Percentiles rank a stretch among this genome's conserved stretches.
phyloP scores from a whole-genome alignment of 192 early-diverging fungal species.

The Lobosporangium transversale region DNA sequence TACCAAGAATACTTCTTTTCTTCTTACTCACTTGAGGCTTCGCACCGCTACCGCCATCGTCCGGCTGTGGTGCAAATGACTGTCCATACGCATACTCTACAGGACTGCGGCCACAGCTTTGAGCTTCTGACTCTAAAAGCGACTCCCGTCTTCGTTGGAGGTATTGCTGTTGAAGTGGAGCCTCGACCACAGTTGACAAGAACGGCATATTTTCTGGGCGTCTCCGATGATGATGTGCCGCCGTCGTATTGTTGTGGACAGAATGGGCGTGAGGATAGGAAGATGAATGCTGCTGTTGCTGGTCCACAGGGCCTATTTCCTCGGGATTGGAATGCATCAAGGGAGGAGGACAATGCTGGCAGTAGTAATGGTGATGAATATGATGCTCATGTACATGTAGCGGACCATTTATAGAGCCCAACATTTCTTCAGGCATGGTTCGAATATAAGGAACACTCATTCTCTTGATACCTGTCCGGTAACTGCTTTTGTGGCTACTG shows the following conservation, averaged over 20 bases:
- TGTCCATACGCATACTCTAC: slow-evolving; percentile 2
- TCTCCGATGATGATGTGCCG: neutral
- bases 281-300: neutral
- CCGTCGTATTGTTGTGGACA: neutral
- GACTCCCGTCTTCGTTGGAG: neutral
- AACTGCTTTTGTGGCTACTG: no score
- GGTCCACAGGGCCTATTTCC: slow-evolving; percentile 9
- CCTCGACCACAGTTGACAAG: neutral
- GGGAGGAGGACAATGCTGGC: slow-evolving; percentile 39
- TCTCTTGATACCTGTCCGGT: no score
- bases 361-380: slow-evolving; percentile 47
- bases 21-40: slow-evolving; percentile 10
- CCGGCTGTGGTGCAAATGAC: neutral
- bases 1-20: slow-evolving; percentile 32
- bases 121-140: neutral
- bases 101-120: slow-evolving; percentile 11
- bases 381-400: slow-evolving; percentile 41
- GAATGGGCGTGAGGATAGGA: no score
- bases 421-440: no score
- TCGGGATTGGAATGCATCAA: neutral
- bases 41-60: slow-evolving; percentile 4
- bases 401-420: neutral
- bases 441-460: no score
- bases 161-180: neutral
- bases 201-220: slow-evolving; percentile 14